phyloP scores from a whole-genome alignment of 2,329 filamentous ascomycete species.

The Colletotrichum plurivorum region DNA sequence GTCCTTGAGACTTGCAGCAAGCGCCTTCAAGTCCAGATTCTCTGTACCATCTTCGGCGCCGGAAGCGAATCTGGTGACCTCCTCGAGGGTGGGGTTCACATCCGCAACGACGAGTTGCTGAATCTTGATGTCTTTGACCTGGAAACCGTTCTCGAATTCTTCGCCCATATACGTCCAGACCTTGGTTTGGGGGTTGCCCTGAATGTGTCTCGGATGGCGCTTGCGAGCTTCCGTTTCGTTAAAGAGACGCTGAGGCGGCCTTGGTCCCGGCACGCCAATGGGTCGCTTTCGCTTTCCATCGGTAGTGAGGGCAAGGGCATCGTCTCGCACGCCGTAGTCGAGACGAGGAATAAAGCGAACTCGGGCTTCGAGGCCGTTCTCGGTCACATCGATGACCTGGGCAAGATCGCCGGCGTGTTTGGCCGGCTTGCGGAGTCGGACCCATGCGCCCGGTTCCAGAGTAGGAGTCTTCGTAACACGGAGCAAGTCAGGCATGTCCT shows the following conservation, averaged over 20 bases:
- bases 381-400: constrained; percentile 91
- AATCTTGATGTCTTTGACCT: constrained; percentile 94
- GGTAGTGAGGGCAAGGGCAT: constrained; percentile 63
- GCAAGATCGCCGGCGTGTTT: constrained; percentile 92
- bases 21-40: constrained; percentile 90
- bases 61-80: constrained; percentile 94
- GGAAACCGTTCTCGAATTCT: constrained; percentile 92
- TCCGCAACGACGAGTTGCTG: constrained; percentile 88
- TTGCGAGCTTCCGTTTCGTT: constrained; percentile 95
- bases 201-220: constrained; percentile 76
- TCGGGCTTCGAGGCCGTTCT: constrained; percentile 90
- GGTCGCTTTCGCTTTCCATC: constrained; percentile 87
- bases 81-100: constrained; percentile 93
- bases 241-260: constrained; percentile 91
- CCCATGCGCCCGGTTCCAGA: constrained; percentile 90
- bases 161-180: constrained; percentile 90
- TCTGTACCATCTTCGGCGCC: constrained; percentile 93
- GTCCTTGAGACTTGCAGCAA: constrained; percentile 91
- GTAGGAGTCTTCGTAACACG: constrained; percentile 89
- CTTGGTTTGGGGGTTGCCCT: constrained; percentile 81
- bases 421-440: constrained; percentile 84
- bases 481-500: constrained; percentile 97
- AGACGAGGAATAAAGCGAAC: constrained; percentile 91
- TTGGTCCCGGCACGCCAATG: constrained; percentile 70
- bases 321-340: constrained; percentile 91